phyloP scores from a whole-genome alignment of 306 rosid genomes.

The Rosa chinensis region DNA sequence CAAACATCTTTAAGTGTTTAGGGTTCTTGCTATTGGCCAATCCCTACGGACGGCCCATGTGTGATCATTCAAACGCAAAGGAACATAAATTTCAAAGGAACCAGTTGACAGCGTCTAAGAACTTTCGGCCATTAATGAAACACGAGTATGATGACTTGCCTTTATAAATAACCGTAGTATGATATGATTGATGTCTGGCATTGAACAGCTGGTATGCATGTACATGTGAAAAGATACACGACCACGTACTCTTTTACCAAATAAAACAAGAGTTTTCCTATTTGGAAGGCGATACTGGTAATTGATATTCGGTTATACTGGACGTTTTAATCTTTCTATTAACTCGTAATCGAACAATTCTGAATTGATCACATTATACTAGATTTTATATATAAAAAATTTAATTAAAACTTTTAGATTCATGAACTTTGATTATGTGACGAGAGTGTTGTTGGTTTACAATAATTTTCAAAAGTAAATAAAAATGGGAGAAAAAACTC shows the following conservation, averaged over 20 bases:
- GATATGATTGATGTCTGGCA: background rate
- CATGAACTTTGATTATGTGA: too few species aligned
- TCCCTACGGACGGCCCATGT: background rate
- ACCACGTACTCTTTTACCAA: background rate
- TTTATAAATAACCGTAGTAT: background rate
- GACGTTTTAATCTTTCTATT: too few species aligned
- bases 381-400: too few species aligned
- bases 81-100: background rate
- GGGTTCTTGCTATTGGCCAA: background rate
- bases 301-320: too few species aligned
- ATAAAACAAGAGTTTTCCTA: background rate
- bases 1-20: background rate
- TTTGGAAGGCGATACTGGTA: background rate
- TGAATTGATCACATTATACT: too few species aligned
- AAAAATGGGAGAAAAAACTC: too few species aligned
- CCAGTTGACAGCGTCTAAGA: background rate
- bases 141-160: background rate
- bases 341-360: too few species aligned
- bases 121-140: background rate
- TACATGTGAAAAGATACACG: background rate
- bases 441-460: too few species aligned
- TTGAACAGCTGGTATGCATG: background rate
- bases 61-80: background rate
- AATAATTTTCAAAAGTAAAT: too few species aligned
- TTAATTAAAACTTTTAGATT: too few species aligned